Conservation (phyloP, 805 yeast species). For the Starmera quercuum region DNA sequence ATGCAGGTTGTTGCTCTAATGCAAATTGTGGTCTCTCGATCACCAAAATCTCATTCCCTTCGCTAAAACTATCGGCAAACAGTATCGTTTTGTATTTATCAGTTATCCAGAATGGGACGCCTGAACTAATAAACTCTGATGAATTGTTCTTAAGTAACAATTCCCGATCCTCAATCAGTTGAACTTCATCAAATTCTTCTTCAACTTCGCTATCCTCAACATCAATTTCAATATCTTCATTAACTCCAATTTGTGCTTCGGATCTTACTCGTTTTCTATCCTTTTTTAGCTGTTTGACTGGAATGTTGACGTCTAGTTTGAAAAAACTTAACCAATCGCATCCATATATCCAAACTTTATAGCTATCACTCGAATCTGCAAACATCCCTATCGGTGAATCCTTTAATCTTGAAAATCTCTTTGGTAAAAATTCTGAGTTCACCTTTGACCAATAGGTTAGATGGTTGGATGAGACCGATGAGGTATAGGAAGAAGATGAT, state of each 20-base stretch:
- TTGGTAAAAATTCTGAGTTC: slow-evolving; percentile 71
- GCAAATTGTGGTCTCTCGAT: slow-evolving; percentile 69
- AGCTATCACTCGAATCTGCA: slow-evolving; percentile 29
- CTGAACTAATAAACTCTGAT: slow-evolving; percentile 16
- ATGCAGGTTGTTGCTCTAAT: slow-evolving; percentile 54
- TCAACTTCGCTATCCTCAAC: slow-evolving; percentile 20
- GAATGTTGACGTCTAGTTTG: slow-evolving; percentile 53
- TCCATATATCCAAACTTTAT: slow-evolving; percentile 81
- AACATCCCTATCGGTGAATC: slow-evolving; percentile 69
- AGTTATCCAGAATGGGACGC: slow-evolving; percentile 63
- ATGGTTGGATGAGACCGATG: slow-evolving; percentile 9
- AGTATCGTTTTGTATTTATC: slow-evolving; percentile 69
- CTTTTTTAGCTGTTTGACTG: slow-evolving; percentile 27
- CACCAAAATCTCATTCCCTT: slow-evolving; percentile 50
- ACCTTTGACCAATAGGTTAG: slow-evolving; percentile 74
- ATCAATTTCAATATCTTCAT: slow-evolving; percentile 19
- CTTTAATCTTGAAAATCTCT: slow-evolving; percentile 43
- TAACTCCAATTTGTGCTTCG: slow-evolving; percentile 24
- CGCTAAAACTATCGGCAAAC: slow-evolving; percentile 46
- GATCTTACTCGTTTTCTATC: slow-evolving; percentile 33
- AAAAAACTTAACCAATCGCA: slow-evolving; percentile 73
- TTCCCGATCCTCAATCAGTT: slow-evolving; percentile 5
- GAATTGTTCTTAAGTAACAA: slow-evolving; percentile 4
- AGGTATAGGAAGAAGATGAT: slow-evolving; percentile 4
- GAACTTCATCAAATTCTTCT: slow-evolving; percentile 9